Percentiles rank a stretch among this genome's conserved stretches.
Conservation (phyloP, 805 yeast genomes). For the Yamadazyma akitaensis region DNA sequence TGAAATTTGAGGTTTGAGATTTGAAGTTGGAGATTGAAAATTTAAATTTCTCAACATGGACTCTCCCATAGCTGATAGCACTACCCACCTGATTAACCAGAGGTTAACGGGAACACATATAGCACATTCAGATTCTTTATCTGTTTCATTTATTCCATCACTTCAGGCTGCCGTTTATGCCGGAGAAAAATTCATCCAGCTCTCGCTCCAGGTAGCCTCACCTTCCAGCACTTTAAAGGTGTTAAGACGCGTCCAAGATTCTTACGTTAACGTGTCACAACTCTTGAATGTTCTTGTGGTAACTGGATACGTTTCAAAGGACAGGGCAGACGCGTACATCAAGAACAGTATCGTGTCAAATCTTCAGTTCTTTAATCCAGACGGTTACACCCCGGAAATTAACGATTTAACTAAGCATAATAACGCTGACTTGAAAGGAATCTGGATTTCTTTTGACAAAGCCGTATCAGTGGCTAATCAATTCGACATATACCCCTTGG, state of each 20-base stretch:
- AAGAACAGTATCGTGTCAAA: slow-evolving; percentile 31
- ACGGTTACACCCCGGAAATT: slow-evolving; percentile 18
- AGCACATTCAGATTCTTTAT: neutral
- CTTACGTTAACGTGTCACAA: slow-evolving; percentile 38
- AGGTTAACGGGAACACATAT: slow-evolving; percentile 33
- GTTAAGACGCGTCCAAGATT: slow-evolving; percentile 41
- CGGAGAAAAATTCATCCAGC: slow-evolving; percentile 37
- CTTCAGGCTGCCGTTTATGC: slow-evolving; percentile 30
- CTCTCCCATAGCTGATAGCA: slow-evolving; percentile 40
- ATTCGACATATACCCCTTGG: slow-evolving; percentile 37
- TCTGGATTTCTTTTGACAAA: slow-evolving; percentile 44
- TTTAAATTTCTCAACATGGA: slow-evolving; percentile 26
- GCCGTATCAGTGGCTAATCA: slow-evolving; percentile 37
- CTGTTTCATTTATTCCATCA: slow-evolving; percentile 16
- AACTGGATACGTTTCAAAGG: slow-evolving; percentile 23
- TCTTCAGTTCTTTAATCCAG: slow-evolving; percentile 24
- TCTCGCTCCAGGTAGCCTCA: slow-evolving; percentile 18
- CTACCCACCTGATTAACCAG: slow-evolving; percentile 37
- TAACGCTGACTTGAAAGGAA: slow-evolving; percentile 27
- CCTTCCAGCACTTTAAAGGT: slow-evolving; percentile 17
- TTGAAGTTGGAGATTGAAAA: neutral
- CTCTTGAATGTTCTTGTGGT: slow-evolving; percentile 31
- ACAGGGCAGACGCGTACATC: slow-evolving; percentile 29
- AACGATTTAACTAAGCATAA: slow-evolving; percentile 30
- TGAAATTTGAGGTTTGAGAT: neutral